Base-by-base conservation (phyloP, 2,329 filamentous ascomycete species). In the Ascochyta koolunga region DNA sequence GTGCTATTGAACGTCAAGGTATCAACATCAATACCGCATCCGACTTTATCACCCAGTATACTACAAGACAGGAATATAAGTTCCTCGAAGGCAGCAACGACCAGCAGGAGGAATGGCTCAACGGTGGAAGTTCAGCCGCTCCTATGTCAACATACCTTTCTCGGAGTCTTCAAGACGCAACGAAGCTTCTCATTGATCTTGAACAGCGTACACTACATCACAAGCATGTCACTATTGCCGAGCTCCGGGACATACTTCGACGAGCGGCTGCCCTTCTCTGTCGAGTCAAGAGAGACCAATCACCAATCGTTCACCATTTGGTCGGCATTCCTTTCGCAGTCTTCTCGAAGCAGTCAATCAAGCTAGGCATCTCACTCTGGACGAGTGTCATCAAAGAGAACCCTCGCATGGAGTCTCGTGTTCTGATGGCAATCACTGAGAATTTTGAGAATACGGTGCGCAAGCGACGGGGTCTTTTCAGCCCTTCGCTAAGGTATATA, bases 301-400 rank as follows among this genome's bases (percentile, higher is more conserved):
- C 88, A 51, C 85, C 89, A 1, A 88, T 97, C 50, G 86, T 91
- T 11, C 90, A 93, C 68, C 89, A 96, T 68, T 82, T 99, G 15
- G 93, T 99, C 58, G 88, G 86, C 62, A 95, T 99, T 56, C 96
- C 95, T 0, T 99, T 99, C 74, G 85, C 86, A 35, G 85, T 96
- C 40, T 98, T 99, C 72, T 96, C 89, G 5, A 96, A 96, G 72
- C 90, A 96, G 68, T 95, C 93, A 2, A 95, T 99, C 72, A 96
- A 96, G 71, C 85, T 98, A 44, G 96, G 95, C 5, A 89, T 97
- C 31, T 97, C 95, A 4, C 80, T 99, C 6, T 99, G 95, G 95
- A 86, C 97, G 56, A 95, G 95, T 22, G 90, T 98, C 13, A 96
- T 98, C 68, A 95, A 98, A 66, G 95, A 99, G 73, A 98, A 96